These are phyloP conservation scores for Aspergillus sp. DNA, from an alignment of 2,329 filamentous ascomycete species.

Conservation along the genomic window DNA sequence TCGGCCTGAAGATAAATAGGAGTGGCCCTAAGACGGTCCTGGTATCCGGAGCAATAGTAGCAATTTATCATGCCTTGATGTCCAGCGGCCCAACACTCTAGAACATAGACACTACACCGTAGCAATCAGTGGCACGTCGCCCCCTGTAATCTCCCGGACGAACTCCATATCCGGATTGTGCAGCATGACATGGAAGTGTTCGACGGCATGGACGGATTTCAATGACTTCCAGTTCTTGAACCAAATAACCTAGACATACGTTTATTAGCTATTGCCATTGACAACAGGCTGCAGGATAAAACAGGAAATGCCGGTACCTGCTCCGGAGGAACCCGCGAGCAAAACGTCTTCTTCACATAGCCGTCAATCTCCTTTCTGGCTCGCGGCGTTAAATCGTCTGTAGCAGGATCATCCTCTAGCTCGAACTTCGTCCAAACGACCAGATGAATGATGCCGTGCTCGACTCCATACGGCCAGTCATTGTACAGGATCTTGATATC, in stretches of 20 bases:
- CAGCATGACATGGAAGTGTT: constrained; percentile 94
- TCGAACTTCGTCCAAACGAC: constrained; percentile 91
- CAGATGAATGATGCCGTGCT: constrained; percentile 67
- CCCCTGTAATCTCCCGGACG: constrained; percentile 60
- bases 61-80: no score
- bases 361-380: constrained; percentile 58
- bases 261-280: constrained; percentile 1
- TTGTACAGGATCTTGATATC: constrained; percentile 74
- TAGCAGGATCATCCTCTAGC: constrained; percentile 58
- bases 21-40: no score
- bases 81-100: not conserved
- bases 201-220: constrained; percentile 77
- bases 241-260: constrained; percentile 57
- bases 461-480: constrained; percentile 90
- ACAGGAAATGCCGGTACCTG: constrained; percentile 23
- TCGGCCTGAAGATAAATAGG: no score
- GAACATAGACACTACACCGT: constrained; percentile 21
- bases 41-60: no score
- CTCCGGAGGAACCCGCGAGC: constrained; percentile 34
- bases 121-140: constrained; percentile 59
- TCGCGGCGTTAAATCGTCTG: constrained; percentile 58
- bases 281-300: not conserved
- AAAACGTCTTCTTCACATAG: constrained; percentile 63
- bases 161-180: constrained; percentile 65
- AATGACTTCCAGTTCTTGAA: constrained; percentile 86